Evolutionary conservation across 495 filamentous ascomycete genomes (phyloP).

Genomic region (Lichenothelia convexa): DNA sequence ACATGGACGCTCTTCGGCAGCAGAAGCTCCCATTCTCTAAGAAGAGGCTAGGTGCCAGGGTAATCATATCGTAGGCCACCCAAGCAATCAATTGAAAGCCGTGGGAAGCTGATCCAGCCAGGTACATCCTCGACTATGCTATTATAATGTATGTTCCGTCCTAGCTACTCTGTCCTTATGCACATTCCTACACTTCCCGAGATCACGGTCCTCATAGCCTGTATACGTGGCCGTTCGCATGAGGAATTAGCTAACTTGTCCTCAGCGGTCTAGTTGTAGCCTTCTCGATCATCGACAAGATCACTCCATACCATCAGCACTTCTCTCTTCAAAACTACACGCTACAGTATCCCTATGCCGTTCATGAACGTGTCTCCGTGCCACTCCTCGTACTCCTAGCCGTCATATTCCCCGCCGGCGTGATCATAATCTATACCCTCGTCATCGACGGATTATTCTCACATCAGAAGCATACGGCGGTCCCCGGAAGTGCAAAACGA

Average conservation of each 20-base stretch:
- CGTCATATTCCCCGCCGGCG: conserved; percentile 37
- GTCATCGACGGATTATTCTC: conserved; percentile 52
- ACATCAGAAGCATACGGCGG: conserved; percentile 33
- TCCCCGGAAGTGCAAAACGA: conserved; percentile 20
- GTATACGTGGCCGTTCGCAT: too few species aligned
- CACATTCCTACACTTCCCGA: too few species aligned
- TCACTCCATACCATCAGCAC: conserved; percentile 39
- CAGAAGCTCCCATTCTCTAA: conserved; percentile 37
- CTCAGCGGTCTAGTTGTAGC: conserved; percentile 29
- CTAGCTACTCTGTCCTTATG: too few species aligned
- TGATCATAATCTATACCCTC: conserved; percentile 56
- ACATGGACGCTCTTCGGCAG: too few species aligned
- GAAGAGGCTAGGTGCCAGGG: conserved; percentile 29
- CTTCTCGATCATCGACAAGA: conserved; percentile 35
- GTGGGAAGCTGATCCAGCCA: conserved; percentile 17
- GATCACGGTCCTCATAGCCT: too few species aligned
- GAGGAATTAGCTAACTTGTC: too few species aligned
- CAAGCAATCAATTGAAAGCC: too few species aligned
- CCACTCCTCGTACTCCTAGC: conserved; percentile 35
- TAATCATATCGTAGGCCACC: conserved; percentile 38
- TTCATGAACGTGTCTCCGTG: conserved; percentile 53
- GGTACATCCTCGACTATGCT: conserved; percentile 52
- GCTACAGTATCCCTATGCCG: conserved; percentile 55
- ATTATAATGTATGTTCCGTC: conserved; percentile 37
- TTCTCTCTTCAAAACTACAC: conserved; percentile 42